Base-by-base conservation (phyloP, 805 yeast species). In the Candida xiaguanensis region DNA sequence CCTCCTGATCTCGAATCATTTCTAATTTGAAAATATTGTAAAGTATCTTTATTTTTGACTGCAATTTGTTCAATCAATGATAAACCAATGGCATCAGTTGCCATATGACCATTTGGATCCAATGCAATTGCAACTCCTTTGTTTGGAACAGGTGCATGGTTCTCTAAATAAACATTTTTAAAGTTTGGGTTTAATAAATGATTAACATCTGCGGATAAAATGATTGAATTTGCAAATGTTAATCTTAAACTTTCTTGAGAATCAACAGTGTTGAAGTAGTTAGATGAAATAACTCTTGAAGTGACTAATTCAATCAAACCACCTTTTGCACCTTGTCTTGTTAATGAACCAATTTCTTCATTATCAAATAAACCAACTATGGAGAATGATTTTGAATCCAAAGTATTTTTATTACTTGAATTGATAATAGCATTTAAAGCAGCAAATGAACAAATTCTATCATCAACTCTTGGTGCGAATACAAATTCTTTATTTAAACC, bases 1-100 rank as follows among this genome's bases (percentile, higher is more conserved):
- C 95, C 95, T 23, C 96, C 96, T 1, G 89, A 81, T 56, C 93
- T 76, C 12, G 85, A 75, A 57, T 82, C 90, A 63, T 88, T 87
- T 61, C 93, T 77, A 58, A 85, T 83, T 55, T 87, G 95, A 79
- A 86, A 86, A 61, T 78, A 80, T 63, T 88, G 96, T 20, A 87
- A 48, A 39, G 66, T 63, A 56, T 84, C 88, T 36, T 70, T 82
- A 44, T 85, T 80, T 38, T 64, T 55, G 42, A 75, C 65, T 2
- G 88, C 95, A 46, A 87, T 56, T 51, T 82, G 82, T 58, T 84
- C 85, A 34, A 78, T 69, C 36, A 88, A 65, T 0, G 91, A 83
- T 15, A 77, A 61, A 13, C 91, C 87, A 34, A 80, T 78, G 3
- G 82, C 70, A 56, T 87, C 95, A 6, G 95, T 85, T 18, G 90